Base-by-base conservation (phyloP, 169 alveolate genomes). In the Neospora caninum region DNA sequence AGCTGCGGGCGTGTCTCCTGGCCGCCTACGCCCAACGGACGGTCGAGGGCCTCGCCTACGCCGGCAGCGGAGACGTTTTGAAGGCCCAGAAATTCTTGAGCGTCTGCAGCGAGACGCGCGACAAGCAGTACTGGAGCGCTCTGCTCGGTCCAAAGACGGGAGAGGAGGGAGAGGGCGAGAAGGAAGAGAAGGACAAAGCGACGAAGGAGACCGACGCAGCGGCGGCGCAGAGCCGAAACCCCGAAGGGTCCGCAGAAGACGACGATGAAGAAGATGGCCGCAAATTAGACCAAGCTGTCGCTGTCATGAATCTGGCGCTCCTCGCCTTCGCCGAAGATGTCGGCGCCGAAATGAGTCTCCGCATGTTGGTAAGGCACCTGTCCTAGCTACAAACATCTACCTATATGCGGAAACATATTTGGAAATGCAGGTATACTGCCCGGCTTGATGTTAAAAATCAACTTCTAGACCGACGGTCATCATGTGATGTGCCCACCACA, bases 41-140 rank as follows among this genome's bases (percentile, higher is more conserved):
- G 22, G 86, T 93, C 84, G 95, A 93, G 82, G 98, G 99, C 27
- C 98, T 98, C 94, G 99, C 99, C 49, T 98, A 97, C 97, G 99
- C 99, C 31, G 99, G 99, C 64, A 98, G 99, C 80, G 99, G 99
- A 31, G 99, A 99, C 92, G 99, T 99, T 0, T 96, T 99, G 43
- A 98, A 99, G 95, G 99, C 98, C 34, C 99, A 99, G 92, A 98
- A 98, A 91, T 95, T 98, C 98, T 97, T 99, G 69, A 99, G 95
- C 45, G 92, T 70, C 69, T 94, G 95, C 93, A 95, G 80, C 67
- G 93, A 89, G 69, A 36, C 88, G 43, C 95, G 93, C 18, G 91
- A 88, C 45, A 91, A 89, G 67, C 88, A 88, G 83, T 73, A 88
- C 93, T 93, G 93, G 94, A 20, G n/a, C 38, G 91, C 4, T 67